A percentile compares a stretch with the other conserved stretches of the same genome.
Conservation (phyloP, 208 protist species). For the Balamuthia mandrillaris region DNA sequence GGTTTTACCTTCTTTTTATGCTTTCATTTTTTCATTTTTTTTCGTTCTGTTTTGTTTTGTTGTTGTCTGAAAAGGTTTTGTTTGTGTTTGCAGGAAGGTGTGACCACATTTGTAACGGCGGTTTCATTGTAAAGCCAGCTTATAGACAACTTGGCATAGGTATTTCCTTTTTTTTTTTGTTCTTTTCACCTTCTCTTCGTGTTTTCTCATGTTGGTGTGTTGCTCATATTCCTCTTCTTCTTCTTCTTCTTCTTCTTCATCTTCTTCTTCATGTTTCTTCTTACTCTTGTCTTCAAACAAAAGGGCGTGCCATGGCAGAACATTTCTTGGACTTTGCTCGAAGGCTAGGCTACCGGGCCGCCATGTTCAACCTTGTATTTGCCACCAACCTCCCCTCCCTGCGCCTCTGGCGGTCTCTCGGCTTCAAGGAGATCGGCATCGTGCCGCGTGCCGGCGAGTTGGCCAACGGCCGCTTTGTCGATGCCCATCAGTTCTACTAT, state of each 20-base stretch:
- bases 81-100: neutral
- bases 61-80: neutral
- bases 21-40: neutral
- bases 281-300: too few relatives aligned
- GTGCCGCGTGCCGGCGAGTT: neutral
- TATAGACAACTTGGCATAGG: neutral
- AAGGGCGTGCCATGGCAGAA: neutral
- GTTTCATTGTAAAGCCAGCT: neutral
- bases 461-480: neutral
- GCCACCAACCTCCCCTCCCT: neutral
- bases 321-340: neutral
- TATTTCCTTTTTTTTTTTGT: too few relatives aligned
- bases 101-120: neutral
- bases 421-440: neutral
- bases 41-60: neutral
- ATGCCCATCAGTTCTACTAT: neutral
- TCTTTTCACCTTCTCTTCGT: too few relatives aligned
- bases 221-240: too few relatives aligned
- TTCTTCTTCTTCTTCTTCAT: too few relatives aligned
- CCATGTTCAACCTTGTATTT: constrained; percentile 12
- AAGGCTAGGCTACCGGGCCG: neutral
- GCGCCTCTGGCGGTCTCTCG: neutral
- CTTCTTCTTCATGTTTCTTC: too few relatives aligned
- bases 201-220: too few relatives aligned
- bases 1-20: neutral